Percentiles rank a stretch among this genome's conserved stretches.
Evolutionary conservation across 2,329 filamentous ascomycete genomes (phyloP).

Genomic region (Verticillium nubilum): DNA sequence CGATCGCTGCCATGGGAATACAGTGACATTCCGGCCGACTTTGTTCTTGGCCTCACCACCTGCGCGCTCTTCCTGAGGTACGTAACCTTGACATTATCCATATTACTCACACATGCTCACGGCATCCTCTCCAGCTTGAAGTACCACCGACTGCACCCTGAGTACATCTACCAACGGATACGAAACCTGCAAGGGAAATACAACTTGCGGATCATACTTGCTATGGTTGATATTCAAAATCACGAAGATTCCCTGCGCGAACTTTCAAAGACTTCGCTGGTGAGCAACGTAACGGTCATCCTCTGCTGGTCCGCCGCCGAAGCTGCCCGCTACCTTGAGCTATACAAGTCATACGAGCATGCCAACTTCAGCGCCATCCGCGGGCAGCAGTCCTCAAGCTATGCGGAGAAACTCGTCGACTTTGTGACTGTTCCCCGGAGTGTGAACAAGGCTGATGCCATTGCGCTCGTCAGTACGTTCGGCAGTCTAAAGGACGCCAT

Average conservation of each 20-base stretch:
- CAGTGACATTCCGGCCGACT: slow-evolving; percentile 93
- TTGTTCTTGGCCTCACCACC: slow-evolving; percentile 78
- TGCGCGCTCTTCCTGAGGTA: slow-evolving; percentile 82
- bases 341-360: slow-evolving; percentile 93
- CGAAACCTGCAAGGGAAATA: slow-evolving; percentile 80
- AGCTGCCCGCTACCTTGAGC: slow-evolving; percentile 86
- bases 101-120: neutral
- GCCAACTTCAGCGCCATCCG: slow-evolving; percentile 75
- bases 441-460: slow-evolving; percentile 91
- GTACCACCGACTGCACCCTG: slow-evolving; percentile 93
- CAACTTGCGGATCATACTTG: slow-evolving; percentile 76
- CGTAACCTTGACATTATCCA: neutral
- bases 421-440: slow-evolving; percentile 87
- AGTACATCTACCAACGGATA: slow-evolving; percentile 96
- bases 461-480: slow-evolving; percentile 86
- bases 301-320: slow-evolving; percentile 93
- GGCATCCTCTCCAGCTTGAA: slow-evolving; percentile 56
- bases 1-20: slow-evolving; percentile 90
- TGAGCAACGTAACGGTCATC: slow-evolving; percentile 89
- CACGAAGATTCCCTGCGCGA: slow-evolving; percentile 88
- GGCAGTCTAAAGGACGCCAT: slow-evolving; percentile 82
- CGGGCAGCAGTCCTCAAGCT: slow-evolving; percentile 76
- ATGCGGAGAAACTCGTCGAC: slow-evolving; percentile 81
- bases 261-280: slow-evolving; percentile 82
- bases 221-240: slow-evolving; percentile 92